Base-by-base conservation (phyloP, 2,329 filamentous ascomycete species). In the Torrubiellomyces zombiae region DNA sequence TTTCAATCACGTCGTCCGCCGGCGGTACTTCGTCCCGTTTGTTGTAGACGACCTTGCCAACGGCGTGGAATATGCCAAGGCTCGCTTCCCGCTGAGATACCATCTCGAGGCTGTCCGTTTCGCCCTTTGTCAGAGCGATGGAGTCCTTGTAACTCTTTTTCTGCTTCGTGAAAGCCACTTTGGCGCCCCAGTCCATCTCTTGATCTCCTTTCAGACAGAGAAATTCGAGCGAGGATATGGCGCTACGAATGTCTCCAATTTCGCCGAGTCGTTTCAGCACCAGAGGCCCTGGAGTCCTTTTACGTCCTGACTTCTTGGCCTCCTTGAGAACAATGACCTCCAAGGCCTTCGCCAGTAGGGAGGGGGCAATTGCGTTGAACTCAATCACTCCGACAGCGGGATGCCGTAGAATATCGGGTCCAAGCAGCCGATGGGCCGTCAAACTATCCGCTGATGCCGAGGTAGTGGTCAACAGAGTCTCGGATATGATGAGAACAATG, bases 11-110 rank as follows among this genome's bases (percentile, higher is more conserved):
- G 16, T 58, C 51, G 7, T 44, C 43, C 7, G 47, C 37, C 9
- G 60, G 50, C 4, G 51, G 48, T 22, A 32, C 45, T 15, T 75
- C 70, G 13, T 77, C 65, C 22, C 89, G 68, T 47, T 94, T 98
- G 55, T 98, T 98, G 55, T 95, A 92, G 1, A 95, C 75, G 3
- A 98, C 80, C 45, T 89, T 94, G 4, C 86, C 89, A 9, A 95
- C 79, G 1, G 89, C 83, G 47, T 98, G 89, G 43, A 98, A 98
- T 25, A 98, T 82, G 2, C 86, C 89, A 3, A 98, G 58, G 33
- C 76, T 93, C 10, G 79, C 75, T 52, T 95, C 89, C 28, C 89
- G 69, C 41, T 85, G 81, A 1, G 79, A 82, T 13, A 95, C 68
- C 30, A 89, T 57, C 41, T 82, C 71, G 7, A 95, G 51, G 5